Conservation (phyloP, 768 basidiomycete genomes). For the Phylloporus arenicola region DNA sequence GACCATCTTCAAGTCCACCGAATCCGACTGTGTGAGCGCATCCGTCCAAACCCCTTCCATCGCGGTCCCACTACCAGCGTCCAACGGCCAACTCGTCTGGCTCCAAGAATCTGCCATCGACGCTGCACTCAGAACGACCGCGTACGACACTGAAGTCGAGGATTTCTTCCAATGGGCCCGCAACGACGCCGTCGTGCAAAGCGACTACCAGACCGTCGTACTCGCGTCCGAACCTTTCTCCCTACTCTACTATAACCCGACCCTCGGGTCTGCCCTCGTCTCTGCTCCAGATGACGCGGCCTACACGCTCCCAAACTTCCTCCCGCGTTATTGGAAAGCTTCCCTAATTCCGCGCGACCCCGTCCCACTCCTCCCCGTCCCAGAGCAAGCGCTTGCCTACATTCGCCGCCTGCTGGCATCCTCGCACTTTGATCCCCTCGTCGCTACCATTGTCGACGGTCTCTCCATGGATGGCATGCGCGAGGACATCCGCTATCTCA, state of each 20-base stretch:
- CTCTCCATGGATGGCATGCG: slow-evolving; percentile 63
- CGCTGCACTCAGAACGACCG: slow-evolving; percentile 32
- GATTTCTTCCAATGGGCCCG: slow-evolving; percentile 31
- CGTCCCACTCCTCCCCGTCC: slow-evolving; percentile 50
- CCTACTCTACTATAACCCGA: slow-evolving; percentile 38
- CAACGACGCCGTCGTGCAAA: slow-evolving; percentile 15
- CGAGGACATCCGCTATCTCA: slow-evolving; percentile 73
- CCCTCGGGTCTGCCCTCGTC: slow-evolving; percentile 42
- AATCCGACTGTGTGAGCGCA: slow-evolving; percentile 35
- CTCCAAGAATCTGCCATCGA: slow-evolving; percentile 53
- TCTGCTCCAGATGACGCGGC: slow-evolving; percentile 37
- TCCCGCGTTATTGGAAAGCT: slow-evolving; percentile 74
- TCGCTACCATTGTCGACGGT: slow-evolving; percentile 64
- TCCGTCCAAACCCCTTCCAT: not conserved
- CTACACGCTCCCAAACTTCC: slow-evolving; percentile 47
- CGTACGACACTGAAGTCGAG: slow-evolving; percentile 32
- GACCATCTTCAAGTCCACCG: slow-evolving; percentile 42
- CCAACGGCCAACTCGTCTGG: slow-evolving; percentile 50
- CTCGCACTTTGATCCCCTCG: slow-evolving; percentile 62
- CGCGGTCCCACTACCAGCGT: slow-evolving; percentile 22
- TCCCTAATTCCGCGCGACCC: slow-evolving; percentile 53
- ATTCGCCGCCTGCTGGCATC: slow-evolving; percentile 52
- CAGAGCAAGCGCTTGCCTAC: slow-evolving; percentile 46
- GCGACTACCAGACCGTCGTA: slow-evolving; percentile 18
- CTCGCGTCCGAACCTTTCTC: slow-evolving; percentile 17